A percentile compares a stretch with the other conserved stretches of the same genome.
phyloP scores from a whole-genome alignment of 768 basidiomycete genomes.

The Cantharellus cinnabarinus region DNA sequence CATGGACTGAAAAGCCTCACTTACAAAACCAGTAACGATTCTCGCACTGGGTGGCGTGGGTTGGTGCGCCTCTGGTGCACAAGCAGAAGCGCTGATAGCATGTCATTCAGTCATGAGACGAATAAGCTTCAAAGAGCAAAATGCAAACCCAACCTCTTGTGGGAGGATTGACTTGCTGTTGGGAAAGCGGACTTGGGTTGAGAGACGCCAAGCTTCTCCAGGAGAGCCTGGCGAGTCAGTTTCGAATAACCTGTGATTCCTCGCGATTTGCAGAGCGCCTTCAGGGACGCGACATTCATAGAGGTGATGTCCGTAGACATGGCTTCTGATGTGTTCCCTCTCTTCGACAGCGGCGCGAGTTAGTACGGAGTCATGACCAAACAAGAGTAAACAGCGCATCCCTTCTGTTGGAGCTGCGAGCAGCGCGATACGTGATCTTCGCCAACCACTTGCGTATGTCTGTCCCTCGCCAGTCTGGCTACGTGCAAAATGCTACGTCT shows the following conservation, averaged over 20 bases:
- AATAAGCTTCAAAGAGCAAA: neutral
- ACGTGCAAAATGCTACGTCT: too few relatives aligned
- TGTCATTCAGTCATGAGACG: neutral
- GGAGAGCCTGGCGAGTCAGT: slow-evolving; percentile 34
- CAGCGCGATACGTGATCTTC: neutral
- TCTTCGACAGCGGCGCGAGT: neutral
- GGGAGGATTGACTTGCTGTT: neutral
- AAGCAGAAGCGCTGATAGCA: neutral
- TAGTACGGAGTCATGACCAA: too few relatives aligned
- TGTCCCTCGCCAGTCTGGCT: neutral
- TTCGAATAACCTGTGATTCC: slow-evolving; percentile 43
- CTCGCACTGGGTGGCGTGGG: neutral
- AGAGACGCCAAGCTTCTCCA: slow-evolving; percentile 16
- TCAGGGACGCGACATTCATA: slow-evolving; percentile 33
- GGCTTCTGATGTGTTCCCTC: neutral
- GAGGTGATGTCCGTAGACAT: neutral
- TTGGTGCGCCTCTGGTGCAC: neutral
- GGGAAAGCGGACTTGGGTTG: neutral
- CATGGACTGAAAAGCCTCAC: neutral
- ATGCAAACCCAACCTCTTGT: too few relatives aligned
- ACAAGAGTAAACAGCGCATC: too few relatives aligned
- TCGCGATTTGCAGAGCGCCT: slow-evolving; percentile 34
- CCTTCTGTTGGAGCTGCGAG: neutral
- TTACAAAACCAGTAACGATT: neutral
- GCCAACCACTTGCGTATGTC: neutral